A percentile compares a stretch with the other conserved stretches of the same genome.
Evolutionary conservation across 2,329 filamentous ascomycete genomes (phyloP).

Genomic region (Pseudogymnoascus sp.): DNA sequence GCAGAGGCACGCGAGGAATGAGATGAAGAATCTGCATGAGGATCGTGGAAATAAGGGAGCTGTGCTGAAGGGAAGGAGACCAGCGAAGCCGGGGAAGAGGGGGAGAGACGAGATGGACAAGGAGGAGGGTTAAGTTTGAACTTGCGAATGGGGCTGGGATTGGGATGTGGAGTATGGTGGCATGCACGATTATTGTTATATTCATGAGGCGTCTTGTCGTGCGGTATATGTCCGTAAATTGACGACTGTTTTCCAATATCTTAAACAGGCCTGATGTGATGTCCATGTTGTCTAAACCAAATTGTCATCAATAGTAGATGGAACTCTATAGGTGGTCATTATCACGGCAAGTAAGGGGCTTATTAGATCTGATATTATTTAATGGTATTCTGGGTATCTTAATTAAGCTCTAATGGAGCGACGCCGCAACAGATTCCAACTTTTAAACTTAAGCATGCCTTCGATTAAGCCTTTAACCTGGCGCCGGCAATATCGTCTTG

Average conservation of each 20-base stretch:
- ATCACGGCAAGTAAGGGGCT: not conserved
- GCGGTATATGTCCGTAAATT: not conserved
- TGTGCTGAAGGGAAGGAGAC: slow-evolving; percentile 43
- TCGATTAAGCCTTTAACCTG: slow-evolving; percentile 59
- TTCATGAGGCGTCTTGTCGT: not conserved
- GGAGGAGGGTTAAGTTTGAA: slow-evolving; percentile 26
- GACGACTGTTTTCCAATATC: not conserved
- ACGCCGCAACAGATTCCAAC: not conserved
- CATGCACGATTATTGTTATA: slow-evolving; percentile 1
- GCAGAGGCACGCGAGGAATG: slow-evolving; percentile 66
- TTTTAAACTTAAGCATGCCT: not conserved
- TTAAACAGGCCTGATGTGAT: not conserved
- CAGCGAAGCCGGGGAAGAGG: slow-evolving; percentile 41
- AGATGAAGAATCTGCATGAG: slow-evolving; percentile 76
- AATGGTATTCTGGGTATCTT: not conserved
- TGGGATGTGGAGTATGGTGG: slow-evolving; percentile 4
- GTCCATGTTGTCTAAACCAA: too few relatives aligned
- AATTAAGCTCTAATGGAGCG: not conserved
- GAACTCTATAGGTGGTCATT: not conserved
- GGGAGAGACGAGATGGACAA: slow-evolving; percentile 39
- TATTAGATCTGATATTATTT: not conserved
- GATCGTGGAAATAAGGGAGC: slow-evolving; percentile 45
- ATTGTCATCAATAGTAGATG: too few relatives aligned
- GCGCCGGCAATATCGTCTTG: slow-evolving; percentile 70
- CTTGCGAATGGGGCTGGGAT: not conserved